Evolutionary conservation across 352 stramenopile species (phyloP), one percentile per base, ranked within the genome.

Genomic region (Bremia lactucae): DNA sequence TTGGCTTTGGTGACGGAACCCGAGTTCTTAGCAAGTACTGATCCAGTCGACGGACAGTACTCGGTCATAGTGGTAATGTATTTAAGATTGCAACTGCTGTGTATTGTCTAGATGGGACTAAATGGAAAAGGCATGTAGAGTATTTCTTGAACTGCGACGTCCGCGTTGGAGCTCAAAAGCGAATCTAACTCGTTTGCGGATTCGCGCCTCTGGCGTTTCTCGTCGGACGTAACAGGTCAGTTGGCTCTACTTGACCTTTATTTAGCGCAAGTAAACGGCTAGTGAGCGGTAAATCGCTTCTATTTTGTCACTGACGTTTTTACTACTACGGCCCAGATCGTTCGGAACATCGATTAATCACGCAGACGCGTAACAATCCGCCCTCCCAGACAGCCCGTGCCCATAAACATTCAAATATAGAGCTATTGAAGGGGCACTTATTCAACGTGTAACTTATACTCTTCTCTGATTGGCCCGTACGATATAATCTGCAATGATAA

Each of bases 271-370:
- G 26, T 24, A 36, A 56, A 59, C 42, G 46, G 48, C 49, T 50
- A 45, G 37, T 42, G 37, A 39, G 36, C 41, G 23, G 35, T 41
- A 25, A 44, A 19, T 14, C 6, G 34, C 36, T 60, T 64, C 55
- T 59, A 64, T 64, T 56, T 62, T 64, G 19, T 43, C 22, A 34
- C 55, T 64, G 49, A 39, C 55, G 55, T 63, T n/a, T n/a, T n/a
- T 36, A 29, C 10, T 4, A 14, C 6, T 7, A 4, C 1, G 34
- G 24, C 15, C 20, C 8, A 37, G 34, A 14, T n/a, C n/a, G n/a
- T n/a, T n/a, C n/a, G n/a, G n/a, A n/a, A n/a, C n/a, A n/a, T n/a
- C n/a, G n/a, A n/a, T n/a, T n/a, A n/a, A n/a, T n/a, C n/a, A n/a
- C n/a, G n/a, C n/a, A n/a, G n/a, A n/a, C n/a, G n/a, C n/a, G n/a